Conservation (phyloP, 345 rosid species). For the Murraya koenigii region DNA sequence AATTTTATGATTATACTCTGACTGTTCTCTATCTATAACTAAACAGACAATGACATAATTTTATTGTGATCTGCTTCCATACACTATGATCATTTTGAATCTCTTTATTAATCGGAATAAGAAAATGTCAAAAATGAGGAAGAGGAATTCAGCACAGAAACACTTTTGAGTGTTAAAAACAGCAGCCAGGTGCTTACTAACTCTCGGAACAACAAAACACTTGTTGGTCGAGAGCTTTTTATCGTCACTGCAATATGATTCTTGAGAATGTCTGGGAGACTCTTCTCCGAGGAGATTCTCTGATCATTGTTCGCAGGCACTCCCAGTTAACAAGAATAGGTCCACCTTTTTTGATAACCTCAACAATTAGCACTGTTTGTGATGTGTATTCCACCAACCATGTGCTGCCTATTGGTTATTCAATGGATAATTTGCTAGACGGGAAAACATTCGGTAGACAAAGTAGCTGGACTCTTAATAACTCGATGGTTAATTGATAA, state of each 20-base stretch:
- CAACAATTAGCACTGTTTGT: background rate
- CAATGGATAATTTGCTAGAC: too few relatives aligned
- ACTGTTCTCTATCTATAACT: too few relatives aligned
- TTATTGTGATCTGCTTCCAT: too few relatives aligned
- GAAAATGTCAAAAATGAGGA: conserved; percentile 71
- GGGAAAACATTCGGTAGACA: too few relatives aligned
- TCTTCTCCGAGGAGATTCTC: conserved; percentile 98
- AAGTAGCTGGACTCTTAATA: too few relatives aligned
- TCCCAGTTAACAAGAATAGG: too few relatives aligned
- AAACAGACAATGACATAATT: too few relatives aligned
- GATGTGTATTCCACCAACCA: background rate
- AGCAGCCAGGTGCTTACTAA: conserved; percentile 95
- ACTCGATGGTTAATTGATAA: too few relatives aligned
- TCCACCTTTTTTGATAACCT: background rate
- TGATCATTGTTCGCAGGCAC: conserved; percentile 89
- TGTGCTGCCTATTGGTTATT: too few relatives aligned
- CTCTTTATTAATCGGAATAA: too few relatives aligned
- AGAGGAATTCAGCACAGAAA: conserved; percentile 92
- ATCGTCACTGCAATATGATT: conserved; percentile 97
- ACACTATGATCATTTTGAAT: too few relatives aligned
- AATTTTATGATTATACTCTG: too few relatives aligned
- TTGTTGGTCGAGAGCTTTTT: conserved; percentile 95
- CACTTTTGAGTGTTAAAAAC: conserved; percentile 91
- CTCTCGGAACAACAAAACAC: conserved; percentile 80
- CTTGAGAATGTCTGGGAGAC: conserved; percentile 94